Base-by-base conservation (phyloP, 1,284 basidiomycete species). In the Rhodotorula glutinis region DNA sequence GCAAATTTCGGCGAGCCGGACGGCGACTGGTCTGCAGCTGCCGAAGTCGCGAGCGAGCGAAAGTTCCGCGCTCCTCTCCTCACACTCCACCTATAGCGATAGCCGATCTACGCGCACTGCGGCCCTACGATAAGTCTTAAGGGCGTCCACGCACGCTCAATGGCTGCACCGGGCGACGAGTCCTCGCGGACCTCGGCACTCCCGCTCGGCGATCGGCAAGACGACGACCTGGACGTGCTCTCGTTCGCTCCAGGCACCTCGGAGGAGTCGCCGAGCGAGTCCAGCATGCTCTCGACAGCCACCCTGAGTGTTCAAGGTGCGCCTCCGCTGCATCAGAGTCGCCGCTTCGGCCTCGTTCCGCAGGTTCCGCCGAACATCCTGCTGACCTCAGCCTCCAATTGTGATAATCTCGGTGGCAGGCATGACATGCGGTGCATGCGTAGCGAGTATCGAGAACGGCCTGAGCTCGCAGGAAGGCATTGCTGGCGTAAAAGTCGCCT, bases 401-500 rank as follows among this genome's bases (percentile, higher is more conserved):
- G 8, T 21, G 17, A 3, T 27, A n/a, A 1, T 49, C 43, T 21
- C 43, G 43, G 2, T 3, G 7, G 17, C 53, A 73, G 66, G 53
- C 23, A 74, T 62, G 59, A 73, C 81, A 72, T 82, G 80, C 66
- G 80, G 81, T 8, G 81, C 81, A 10, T 82, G 81, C 65, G 81
- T 82, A 8, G 80, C 81, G 1, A 87, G 91, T n/a, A 98, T 98
- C 73, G 96, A 99, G 78, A 85, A 87, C 29, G 90, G 91, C 82
- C 84, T 99, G n/a, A 82, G 87, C 68, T 82, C 82, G 17, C 90
- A 95, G 78, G 80, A 86, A 27, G 96, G 96, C 29, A 94, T 99
- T 63, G 79, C 87, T 66, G 90, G 87, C 11, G 82, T 97, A 66
- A 91, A 92, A 76, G 93, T 99, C 29, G 94, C 95, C 21, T 83